A percentile compares a stretch with the other conserved stretches of the same genome.
These are phyloP conservation scores for Penicillium cinerascens DNA, from an alignment of 495 filamentous ascomycete genomes.

Conservation along the genomic window DNA sequence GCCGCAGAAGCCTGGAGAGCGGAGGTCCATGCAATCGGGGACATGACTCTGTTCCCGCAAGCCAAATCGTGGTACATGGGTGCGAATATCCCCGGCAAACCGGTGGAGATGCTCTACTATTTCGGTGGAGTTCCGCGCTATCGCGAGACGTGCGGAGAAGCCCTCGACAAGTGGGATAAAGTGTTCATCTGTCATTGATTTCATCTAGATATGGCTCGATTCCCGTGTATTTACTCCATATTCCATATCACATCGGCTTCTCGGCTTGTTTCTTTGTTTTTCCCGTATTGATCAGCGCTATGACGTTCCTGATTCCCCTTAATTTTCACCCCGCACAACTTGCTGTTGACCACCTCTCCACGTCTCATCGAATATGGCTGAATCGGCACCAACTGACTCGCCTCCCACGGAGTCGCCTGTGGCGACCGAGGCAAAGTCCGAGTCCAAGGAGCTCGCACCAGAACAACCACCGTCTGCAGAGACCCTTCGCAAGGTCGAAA, in stretches of 20 bases:
- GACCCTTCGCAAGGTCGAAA: slow-evolving; percentile 47
- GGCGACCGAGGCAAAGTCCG: slow-evolving; percentile 3
- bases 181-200: background rate
- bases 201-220: background rate
- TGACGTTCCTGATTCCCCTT: background rate
- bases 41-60: slow-evolving; percentile 44
- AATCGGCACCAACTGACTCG: background rate
- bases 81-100: slow-evolving; percentile 47
- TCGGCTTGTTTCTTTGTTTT: background rate
- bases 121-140: slow-evolving; percentile 23
- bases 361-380: background rate
- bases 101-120: slow-evolving; percentile 40
- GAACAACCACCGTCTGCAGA: slow-evolving; percentile 50
- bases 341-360: background rate
- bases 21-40: slow-evolving; percentile 32
- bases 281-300: background rate
- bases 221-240: background rate
- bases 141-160: slow-evolving; percentile 4
- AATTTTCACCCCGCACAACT: background rate
- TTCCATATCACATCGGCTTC: background rate
- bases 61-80: slow-evolving; percentile 35
- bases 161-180: background rate
- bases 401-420: background rate
- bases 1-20: slow-evolving; percentile 45
- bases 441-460: background rate